These are phyloP conservation scores for Clathrus columnatus DNA, from an alignment of 768 basidiomycete species.

Conservation along the genomic window DNA sequence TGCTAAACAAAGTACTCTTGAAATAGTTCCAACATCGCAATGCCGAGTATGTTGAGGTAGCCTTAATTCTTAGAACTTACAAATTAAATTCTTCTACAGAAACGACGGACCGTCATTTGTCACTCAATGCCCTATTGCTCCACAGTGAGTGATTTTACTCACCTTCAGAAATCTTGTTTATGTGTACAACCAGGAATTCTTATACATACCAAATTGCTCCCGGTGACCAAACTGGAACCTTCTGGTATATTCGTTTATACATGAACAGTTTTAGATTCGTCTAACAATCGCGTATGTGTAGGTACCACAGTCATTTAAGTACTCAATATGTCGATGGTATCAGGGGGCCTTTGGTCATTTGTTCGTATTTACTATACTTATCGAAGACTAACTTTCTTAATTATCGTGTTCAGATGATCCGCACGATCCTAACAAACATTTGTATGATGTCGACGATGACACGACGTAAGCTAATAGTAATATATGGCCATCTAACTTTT, in stretches of 20 bases:
- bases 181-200: slow-evolving; percentile 2
- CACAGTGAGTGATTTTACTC: slow-evolving; percentile 14
- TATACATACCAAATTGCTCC: not conserved
- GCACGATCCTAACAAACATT: slow-evolving; percentile 9
- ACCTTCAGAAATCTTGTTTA: not conserved
- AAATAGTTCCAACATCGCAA: slow-evolving; percentile 7
- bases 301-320: slow-evolving; percentile 16
- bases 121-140: slow-evolving; percentile 28
- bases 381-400: not conserved
- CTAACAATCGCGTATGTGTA: too few relatives aligned
- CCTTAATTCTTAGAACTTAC: too few relatives aligned
- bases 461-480: not conserved
- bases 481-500: not conserved
- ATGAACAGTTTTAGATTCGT: not conserved
- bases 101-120: slow-evolving; percentile 25
- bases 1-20: not conserved
- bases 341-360: slow-evolving; percentile 12
- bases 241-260: slow-evolving; percentile 3
- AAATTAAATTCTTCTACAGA: not conserved
- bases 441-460: slow-evolving; percentile 46
- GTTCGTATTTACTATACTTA: not conserved
- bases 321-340: slow-evolving; percentile 15
- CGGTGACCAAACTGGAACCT: slow-evolving; percentile 10
- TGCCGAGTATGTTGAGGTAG: not conserved
- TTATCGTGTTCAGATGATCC: slow-evolving; percentile 1